phyloP scores from a whole-genome alignment of 306 rosid species.

The Fragaria ananassa region DNA sequence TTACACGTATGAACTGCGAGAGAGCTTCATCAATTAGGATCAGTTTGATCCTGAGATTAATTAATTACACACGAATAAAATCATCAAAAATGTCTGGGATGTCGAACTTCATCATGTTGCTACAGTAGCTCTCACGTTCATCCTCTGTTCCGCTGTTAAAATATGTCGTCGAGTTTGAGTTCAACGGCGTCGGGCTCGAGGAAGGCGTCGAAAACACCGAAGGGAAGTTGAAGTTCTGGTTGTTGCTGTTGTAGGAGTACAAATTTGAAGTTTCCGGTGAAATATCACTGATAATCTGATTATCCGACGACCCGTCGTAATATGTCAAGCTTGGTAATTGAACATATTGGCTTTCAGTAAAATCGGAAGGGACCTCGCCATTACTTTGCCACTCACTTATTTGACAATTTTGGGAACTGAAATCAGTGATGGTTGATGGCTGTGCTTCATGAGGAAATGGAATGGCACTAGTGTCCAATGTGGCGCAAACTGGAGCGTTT shows the following conservation, averaged over 20 bases:
- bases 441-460: slow-evolving; percentile 35
- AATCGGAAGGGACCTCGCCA: slow-evolving; percentile 24
- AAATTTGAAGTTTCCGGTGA: slow-evolving; percentile 43
- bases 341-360: slow-evolving; percentile 22
- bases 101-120: slow-evolving; percentile 60
- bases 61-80: slow-evolving; percentile 50
- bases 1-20: slow-evolving; percentile 35
- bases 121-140: slow-evolving; percentile 75
- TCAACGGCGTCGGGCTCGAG: slow-evolving; percentile 63
- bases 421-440: slow-evolving; percentile 31
- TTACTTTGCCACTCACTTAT: slow-evolving; percentile 38
- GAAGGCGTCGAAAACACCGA: slow-evolving; percentile 79
- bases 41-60: slow-evolving; percentile 15
- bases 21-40: slow-evolving; percentile 2
- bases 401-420: slow-evolving; percentile 36
- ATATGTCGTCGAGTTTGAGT: slow-evolving; percentile 60
- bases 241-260: slow-evolving; percentile 33
- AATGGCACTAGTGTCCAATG: slow-evolving; percentile 19
- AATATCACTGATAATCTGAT: slow-evolving; percentile 24
- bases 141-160: slow-evolving; percentile 60
- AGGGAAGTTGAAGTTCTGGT: slow-evolving; percentile 43
- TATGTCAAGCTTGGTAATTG: slow-evolving; percentile 30
- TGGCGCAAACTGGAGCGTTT: slow-evolving; percentile 4
- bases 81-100: slow-evolving; percentile 52
- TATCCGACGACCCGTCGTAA: slow-evolving; percentile 23